A percentile compares a stretch with the other conserved stretches of the same genome.
Evolutionary conservation across 1,284 basidiomycete genomes (phyloP).

Genomic region (Puccinia polysora): DNA sequence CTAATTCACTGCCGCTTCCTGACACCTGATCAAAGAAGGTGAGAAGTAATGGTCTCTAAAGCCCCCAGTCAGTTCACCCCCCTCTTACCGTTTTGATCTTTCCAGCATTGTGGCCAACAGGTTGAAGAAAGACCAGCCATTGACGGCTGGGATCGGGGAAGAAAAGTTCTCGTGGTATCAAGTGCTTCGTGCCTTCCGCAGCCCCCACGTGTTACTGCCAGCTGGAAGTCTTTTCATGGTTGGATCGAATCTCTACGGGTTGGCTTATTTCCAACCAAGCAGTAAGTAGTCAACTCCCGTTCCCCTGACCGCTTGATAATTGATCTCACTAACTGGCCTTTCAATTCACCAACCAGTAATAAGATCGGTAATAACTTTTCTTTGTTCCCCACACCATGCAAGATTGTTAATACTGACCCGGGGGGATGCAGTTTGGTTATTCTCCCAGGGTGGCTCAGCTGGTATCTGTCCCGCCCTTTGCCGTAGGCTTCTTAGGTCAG

Average conservation of each 20-base stretch:
- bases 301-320: not conserved
- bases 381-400: not conserved
- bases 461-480: conserved; percentile 32
- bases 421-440: conserved; percentile 20
- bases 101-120: conserved; percentile 19
- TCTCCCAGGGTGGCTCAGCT: conserved; percentile 31
- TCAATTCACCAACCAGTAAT: too few relatives aligned
- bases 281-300: too few relatives aligned
- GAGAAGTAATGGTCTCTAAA: not conserved
- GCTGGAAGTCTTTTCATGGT: conserved; percentile 14
- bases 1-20: conserved; percentile 1
- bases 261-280: conserved; percentile 39
- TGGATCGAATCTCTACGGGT: conserved; percentile 23
- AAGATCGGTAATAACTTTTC: not conserved
- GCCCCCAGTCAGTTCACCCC: not conserved
- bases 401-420: not conserved
- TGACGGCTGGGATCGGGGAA: not conserved
- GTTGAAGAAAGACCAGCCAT: conserved; percentile 1
- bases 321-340: not conserved
- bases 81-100: not conserved
- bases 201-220: conserved; percentile 37
- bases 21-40: conserved; percentile 30
- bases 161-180: conserved; percentile 23
- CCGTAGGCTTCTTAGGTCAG: conserved; percentile 18
- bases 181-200: conserved; percentile 15